A percentile compares a stretch with the other conserved stretches of the same genome.
phyloP scores from a whole-genome alignment of 495 filamentous ascomycete genomes.

The Aspergillus nidulans region DNA sequence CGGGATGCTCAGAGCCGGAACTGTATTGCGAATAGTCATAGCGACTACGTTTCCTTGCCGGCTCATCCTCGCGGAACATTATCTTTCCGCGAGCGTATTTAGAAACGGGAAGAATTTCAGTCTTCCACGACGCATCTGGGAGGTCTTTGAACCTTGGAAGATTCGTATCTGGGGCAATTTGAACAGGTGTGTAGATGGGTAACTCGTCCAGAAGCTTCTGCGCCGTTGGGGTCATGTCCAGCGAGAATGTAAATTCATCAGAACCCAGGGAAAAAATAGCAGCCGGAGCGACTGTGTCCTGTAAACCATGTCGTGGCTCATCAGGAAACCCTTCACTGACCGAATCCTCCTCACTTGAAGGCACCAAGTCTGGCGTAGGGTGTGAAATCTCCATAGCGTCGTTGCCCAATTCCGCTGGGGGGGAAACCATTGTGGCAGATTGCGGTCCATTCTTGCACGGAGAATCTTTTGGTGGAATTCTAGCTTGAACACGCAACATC shows the following conservation, averaged over 20 bases:
- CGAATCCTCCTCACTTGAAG: conserved; percentile 56
- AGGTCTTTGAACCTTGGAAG: conserved; percentile 51
- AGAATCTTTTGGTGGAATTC: conserved; percentile 26
- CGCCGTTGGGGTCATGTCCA: conserved; percentile 68
- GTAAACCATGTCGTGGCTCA: conserved; percentile 37
- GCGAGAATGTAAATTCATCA: conserved; percentile 75
- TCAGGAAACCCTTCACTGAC: conserved; percentile 46
- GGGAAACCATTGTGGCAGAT: conserved; percentile 19
- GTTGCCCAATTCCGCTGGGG: conserved; percentile 29
- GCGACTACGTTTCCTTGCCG: conserved; percentile 69
- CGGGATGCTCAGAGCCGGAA: conserved; percentile 54
- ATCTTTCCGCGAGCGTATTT: conserved; percentile 84
- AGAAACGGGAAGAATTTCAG: conserved; percentile 74
- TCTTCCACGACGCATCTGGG: conserved; percentile 68
- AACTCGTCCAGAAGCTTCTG: conserved; percentile 84
- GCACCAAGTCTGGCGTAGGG: conserved; percentile 67
- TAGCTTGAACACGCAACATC: conserved; percentile 60
- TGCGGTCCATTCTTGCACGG: conserved; percentile 20
- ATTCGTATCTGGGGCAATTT: conserved; percentile 51
- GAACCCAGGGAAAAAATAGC: conserved; percentile 77
- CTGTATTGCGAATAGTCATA: conserved; percentile 69
- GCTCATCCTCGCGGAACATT: conserved; percentile 58
- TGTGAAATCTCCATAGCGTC: conserved; percentile 38
- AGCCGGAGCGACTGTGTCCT: conserved; percentile 52
- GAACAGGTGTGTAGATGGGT: conserved; percentile 69